Evolutionary conservation across 805 yeast species (phyloP).

Genomic region (Candida morakotiae): DNA sequence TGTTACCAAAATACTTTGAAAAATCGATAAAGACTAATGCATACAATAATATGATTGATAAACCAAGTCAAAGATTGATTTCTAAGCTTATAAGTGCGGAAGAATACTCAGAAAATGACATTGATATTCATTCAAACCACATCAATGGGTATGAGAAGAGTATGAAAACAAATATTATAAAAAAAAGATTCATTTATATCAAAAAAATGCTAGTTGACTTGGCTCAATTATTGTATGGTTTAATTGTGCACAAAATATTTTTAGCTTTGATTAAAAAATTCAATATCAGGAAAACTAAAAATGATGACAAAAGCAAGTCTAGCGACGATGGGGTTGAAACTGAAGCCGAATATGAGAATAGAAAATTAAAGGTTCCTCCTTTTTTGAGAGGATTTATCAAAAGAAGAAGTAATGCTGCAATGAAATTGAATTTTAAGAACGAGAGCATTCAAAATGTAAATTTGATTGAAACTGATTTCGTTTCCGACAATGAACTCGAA

Average conservation of each 20-base stretch:
- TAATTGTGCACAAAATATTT: constrained; percentile 13
- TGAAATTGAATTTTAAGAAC: constrained; percentile 7
- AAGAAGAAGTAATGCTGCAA: constrained; percentile 14
- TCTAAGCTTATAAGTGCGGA: background rate
- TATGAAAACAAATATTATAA: constrained; percentile 13
- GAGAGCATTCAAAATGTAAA: constrained; percentile 3
- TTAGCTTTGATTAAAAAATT: constrained; percentile 6
- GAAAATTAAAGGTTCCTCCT: constrained; percentile 20
- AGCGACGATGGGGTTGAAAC: constrained; percentile 12
- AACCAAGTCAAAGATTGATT: constrained; percentile 23
- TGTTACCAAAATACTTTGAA: background rate
- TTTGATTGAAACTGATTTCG: constrained; percentile 13
- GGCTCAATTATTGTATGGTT: constrained; percentile 18
- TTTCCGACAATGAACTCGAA: constrained; percentile 15
- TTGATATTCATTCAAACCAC: constrained; percentile 1
- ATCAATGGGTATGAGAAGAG: background rate
- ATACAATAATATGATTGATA: constrained; percentile 26
- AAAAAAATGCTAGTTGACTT: constrained; percentile 17
- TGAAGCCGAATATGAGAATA: constrained; percentile 12
- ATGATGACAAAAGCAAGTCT: too few relatives aligned
- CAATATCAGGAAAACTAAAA: too few relatives aligned
- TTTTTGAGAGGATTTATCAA: constrained; percentile 24
- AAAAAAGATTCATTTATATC: constrained; percentile 17
- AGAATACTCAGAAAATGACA: constrained; percentile 4
- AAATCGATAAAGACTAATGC: constrained; percentile 11